These are phyloP conservation scores for Penicillium daleae DNA, from an alignment of 495 filamentous ascomycete species.

Conservation along the genomic window DNA sequence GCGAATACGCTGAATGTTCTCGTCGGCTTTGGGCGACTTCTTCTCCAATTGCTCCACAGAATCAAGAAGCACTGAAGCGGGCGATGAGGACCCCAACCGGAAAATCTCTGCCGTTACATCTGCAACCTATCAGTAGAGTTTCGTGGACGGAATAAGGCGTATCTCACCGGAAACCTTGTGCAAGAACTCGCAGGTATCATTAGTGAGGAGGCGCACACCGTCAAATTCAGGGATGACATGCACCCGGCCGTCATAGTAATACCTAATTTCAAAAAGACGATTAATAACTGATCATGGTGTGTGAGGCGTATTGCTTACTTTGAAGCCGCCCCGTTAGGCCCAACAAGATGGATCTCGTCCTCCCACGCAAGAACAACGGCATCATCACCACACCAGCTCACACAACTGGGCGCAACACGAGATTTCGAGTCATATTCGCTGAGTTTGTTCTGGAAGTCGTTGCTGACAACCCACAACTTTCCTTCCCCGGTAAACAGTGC, in stretches of 20 bases:
- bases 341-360: constrained; percentile 95
- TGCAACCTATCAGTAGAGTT: background rate
- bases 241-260: constrained; percentile 88
- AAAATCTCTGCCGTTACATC: constrained; percentile 83
- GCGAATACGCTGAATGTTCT: constrained; percentile 92
- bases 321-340: constrained; percentile 76
- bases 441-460: constrained; percentile 88
- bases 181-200: constrained; percentile 91
- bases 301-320: constrained; percentile 45
- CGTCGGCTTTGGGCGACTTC: constrained; percentile 94
- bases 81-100: constrained; percentile 79
- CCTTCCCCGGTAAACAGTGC: constrained; percentile 85
- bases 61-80: constrained; percentile 89
- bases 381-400: constrained; percentile 97
- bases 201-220: constrained; percentile 83
- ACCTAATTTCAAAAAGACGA: constrained; percentile 49
- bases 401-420: constrained; percentile 80
- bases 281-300: background rate
- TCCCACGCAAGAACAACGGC: constrained; percentile 95
- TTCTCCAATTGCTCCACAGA: constrained; percentile 90
- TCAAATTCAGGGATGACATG: constrained; percentile 90
- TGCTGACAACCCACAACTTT: constrained; percentile 89
- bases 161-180: constrained; percentile 78
- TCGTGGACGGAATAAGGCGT: constrained; percentile 11
- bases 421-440: constrained; percentile 90